phyloP scores from a whole-genome alignment of 2,329 filamentous ascomycete genomes.

The Talaromyces sp. region DNA sequence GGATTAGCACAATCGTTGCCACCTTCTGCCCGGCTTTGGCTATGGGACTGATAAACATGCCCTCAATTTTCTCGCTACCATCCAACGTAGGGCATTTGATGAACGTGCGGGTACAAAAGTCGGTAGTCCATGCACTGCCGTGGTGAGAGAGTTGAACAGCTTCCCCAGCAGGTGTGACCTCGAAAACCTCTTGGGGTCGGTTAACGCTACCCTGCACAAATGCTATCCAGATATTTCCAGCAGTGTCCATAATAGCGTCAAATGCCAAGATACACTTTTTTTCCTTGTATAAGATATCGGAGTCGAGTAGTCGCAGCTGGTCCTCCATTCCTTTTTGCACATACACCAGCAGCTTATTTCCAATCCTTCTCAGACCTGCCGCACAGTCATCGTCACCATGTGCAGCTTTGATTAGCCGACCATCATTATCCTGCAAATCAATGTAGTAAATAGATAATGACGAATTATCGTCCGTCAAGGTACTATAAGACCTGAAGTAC shows the following conservation, averaged over 20 bases:
- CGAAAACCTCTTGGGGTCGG: constrained; percentile 8
- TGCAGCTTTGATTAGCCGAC: neutral
- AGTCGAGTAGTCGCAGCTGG: constrained; percentile 8
- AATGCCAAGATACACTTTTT: constrained; percentile 6
- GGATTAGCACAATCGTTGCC: constrained; percentile 6
- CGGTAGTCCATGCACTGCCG: constrained; percentile 2
- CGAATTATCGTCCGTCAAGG: neutral
- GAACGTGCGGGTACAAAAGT: neutral
- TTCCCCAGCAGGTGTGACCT: neutral
- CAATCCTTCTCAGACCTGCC: neutral
- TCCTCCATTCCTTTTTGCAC: constrained; percentile 8
- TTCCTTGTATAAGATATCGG: neutral
- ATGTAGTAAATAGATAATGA: constrained; percentile 1
- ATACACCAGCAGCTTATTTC: neutral
- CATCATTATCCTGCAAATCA: neutral
- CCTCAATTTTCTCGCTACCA: constrained; percentile 7
- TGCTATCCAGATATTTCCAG: neutral
- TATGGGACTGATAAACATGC: constrained; percentile 5
- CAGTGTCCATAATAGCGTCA: neutral
- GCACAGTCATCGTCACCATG: constrained; percentile 8
- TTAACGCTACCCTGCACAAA: constrained; percentile 8
- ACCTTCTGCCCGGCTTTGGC: neutral
- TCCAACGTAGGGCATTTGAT: constrained; percentile 8
- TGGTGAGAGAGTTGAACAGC: constrained; percentile 5
- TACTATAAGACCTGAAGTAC: constrained; percentile 5